Base-by-base conservation (phyloP, 2,329 filamentous ascomycete genomes). In the Verticillium tricorpus region DNA sequence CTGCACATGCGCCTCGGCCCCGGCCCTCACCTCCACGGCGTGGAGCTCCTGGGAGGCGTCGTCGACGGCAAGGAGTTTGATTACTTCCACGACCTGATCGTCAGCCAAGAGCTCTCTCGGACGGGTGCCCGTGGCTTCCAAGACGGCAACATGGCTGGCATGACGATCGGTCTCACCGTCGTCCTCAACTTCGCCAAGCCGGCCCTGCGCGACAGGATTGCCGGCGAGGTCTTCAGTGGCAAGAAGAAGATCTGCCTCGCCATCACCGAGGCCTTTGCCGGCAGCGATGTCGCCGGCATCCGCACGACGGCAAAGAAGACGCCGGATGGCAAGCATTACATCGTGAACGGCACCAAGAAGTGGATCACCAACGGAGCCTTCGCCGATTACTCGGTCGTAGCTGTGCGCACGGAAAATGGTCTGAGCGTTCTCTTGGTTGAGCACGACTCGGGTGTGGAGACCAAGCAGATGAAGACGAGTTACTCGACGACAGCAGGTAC, bases 181-280 rank as follows among this genome's bases (percentile, higher is more conserved):
- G 45, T 59, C 14, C 58, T 59, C 31, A 59, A 59, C 58, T 59
- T 59, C n/a, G 58, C 58, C 58, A 54, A 59, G 25, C 34, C 28
- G 8, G 78, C 78, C 52, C 83, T 91, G 68, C 88, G 88, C 76
- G 82, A 88, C 67, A 82, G 81, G 60, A 82, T 96, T 56, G 85
- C 87, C 37, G 81, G 87, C 39, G 90, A 95, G 69, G 88, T 92
- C 56, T 83, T 96, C 67, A 85, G 83, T 56, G 92, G 92, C 63
- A 86, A 88, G 82, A 95, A 95, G 85, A 93, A 93, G 82, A 92
- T 95, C 72, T 94, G 89, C 71, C 80, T 96, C 3, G 92, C 92
- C 60, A 92, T 96, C 70, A 95, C 92, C 1, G 92, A 96, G 76
- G 92, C 92, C 0, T 95, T 96, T 75, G 92, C 92, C 17, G 92